A percentile compares a stretch with the other conserved stretches of the same genome.
These are phyloP conservation scores for Ilex aquifolium DNA, from an alignment of 257 asterid genomes.

Conservation along the genomic window DNA sequence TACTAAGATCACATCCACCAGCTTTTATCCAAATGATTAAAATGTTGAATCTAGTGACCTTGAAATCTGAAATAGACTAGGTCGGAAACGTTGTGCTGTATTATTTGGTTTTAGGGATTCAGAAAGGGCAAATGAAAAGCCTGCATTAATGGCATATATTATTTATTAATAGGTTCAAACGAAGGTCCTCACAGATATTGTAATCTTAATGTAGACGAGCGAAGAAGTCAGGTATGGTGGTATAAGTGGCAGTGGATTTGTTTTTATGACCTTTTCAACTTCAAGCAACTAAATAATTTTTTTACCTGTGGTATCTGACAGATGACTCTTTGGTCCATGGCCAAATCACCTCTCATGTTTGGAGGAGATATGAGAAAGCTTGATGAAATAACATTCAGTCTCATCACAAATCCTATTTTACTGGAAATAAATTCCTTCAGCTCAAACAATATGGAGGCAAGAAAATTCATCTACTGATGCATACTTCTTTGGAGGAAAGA, in stretches of 20 bases:
- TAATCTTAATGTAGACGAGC: slow-evolving; percentile 60
- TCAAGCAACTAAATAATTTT: background rate
- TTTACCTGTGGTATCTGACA: slow-evolving; percentile 11
- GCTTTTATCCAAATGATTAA: background rate
- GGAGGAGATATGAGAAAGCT: slow-evolving; percentile 94
- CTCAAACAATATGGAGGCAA: slow-evolving; percentile 78
- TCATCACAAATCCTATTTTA: slow-evolving; percentile 77
- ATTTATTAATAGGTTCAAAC: slow-evolving; percentile 45
- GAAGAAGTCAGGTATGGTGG: slow-evolving; percentile 63
- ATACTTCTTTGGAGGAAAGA: background rate
- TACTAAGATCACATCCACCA: background rate
- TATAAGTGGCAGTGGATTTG: background rate
- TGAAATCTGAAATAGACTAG: background rate
- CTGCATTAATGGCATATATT: slow-evolving; percentile 6
- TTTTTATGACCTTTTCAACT: background rate
- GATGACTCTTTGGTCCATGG: slow-evolving; percentile 96
- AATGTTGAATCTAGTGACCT: background rate
- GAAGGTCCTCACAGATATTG: slow-evolving; percentile 75
- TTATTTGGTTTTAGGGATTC: background rate
- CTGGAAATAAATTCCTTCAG: slow-evolving; percentile 80
- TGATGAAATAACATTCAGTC: slow-evolving; percentile 42
- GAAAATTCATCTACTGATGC: slow-evolving; percentile 18
- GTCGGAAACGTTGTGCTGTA: background rate
- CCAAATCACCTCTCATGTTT: slow-evolving; percentile 86
- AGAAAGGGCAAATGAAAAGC: slow-evolving; percentile 3